These are phyloP conservation scores for Acanthamoeba quina DNA, from an alignment of 208 protist genomes.

Conservation along the genomic window DNA sequence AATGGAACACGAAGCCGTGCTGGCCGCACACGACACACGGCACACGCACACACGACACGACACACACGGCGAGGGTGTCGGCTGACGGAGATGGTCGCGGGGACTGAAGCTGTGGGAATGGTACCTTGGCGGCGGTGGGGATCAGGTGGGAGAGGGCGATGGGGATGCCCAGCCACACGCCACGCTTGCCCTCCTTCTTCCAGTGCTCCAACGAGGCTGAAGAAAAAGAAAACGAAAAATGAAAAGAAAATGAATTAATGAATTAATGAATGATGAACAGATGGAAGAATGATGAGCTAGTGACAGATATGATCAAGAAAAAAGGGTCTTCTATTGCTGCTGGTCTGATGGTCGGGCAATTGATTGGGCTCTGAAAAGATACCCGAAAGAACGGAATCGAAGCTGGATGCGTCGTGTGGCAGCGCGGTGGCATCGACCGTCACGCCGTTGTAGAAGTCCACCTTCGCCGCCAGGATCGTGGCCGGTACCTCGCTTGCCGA, in stretches of 20 bases:
- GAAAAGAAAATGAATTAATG: not conserved
- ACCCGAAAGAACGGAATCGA: not conserved
- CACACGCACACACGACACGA: not conserved
- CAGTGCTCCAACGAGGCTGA: slow-evolving; percentile 20
- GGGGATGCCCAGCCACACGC: slow-evolving; percentile 54
- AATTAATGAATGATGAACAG: not conserved
- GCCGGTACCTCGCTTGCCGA: no score
- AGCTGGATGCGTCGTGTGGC: not conserved
- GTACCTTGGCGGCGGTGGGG: slow-evolving; percentile 59
- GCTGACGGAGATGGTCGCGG: not conserved
- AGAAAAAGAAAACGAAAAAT: not conserved
- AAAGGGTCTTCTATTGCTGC: no score
- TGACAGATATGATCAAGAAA: no score
- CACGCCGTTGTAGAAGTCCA: slow-evolving; percentile 70
- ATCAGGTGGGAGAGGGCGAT: slow-evolving; percentile 20
- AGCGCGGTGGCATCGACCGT: not conserved
- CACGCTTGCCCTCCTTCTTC: not conserved
- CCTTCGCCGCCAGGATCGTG: not conserved
- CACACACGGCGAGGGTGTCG: no score
- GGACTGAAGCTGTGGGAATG: not conserved
- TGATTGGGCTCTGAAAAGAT: no score
- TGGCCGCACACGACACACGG: no score
- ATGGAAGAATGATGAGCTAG: no score
- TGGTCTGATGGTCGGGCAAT: no score
- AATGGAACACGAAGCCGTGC: slow-evolving; percentile 63